Conservation (phyloP, 129 eudicot species). For the Deinandra increscens region DNA sequence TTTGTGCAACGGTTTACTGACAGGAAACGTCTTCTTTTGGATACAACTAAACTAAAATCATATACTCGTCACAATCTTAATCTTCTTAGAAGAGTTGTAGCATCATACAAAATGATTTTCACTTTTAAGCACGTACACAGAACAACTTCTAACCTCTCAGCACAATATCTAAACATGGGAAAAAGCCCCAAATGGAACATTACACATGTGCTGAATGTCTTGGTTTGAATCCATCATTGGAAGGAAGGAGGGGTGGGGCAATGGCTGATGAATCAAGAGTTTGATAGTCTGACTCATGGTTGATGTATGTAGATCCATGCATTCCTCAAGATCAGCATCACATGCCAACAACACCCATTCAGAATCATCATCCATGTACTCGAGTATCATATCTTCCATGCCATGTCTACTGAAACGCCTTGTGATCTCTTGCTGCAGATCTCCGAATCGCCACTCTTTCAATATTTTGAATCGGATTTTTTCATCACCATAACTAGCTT, state of each 20-base stretch:
- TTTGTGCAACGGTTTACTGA: too few relatives aligned
- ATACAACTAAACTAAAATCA: not conserved
- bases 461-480: constrained; percentile 51
- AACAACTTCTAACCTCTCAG: constrained; percentile 14
- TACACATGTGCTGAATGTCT: constrained; percentile 21
- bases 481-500: constrained; percentile 50
- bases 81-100: not conserved
- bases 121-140: constrained; percentile 2
- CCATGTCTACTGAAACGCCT: constrained; percentile 43
- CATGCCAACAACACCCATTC: constrained; percentile 72
- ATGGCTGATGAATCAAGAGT: constrained; percentile 34
- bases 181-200: constrained; percentile 11
- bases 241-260: constrained; percentile 18
- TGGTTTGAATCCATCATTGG: constrained; percentile 18
- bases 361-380: constrained; percentile 61
- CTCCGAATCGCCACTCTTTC: constrained; percentile 37
- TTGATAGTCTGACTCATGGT: constrained; percentile 41
- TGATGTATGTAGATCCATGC: constrained; percentile 52
- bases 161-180: constrained; percentile 10
- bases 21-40: too few relatives aligned
- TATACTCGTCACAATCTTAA: not conserved
- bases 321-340: constrained; percentile 70
- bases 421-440: constrained; percentile 40
- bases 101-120: constrained; percentile 18
- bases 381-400: constrained; percentile 27